Base-by-base conservation (phyloP, 495 filamentous ascomycete genomes). In the Cladorrhinum samala region DNA sequence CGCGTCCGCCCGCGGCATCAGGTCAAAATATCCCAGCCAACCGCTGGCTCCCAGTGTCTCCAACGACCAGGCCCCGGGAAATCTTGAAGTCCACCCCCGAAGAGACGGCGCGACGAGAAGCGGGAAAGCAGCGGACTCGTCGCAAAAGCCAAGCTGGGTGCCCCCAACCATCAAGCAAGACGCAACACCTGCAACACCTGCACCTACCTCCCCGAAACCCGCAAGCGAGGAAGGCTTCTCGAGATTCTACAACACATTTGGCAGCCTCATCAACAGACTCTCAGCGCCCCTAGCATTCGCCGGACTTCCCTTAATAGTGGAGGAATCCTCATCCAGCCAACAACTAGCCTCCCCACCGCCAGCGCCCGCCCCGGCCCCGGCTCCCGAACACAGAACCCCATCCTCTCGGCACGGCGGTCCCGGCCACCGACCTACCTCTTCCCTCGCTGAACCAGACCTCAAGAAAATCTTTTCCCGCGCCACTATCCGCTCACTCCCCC, bases 241-340 rank as follows among this genome's bases (percentile, higher is more conserved):
- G 27, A 78, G 83, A 49, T 98, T 97, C 62, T 98, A 95, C 70
- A 88, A 78, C 49, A 89, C 86, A 16, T 89, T 96, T 62, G 90
- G 89, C 47, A 84, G 76, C 37, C 77, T 96, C 19, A 85, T 96
- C 60, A 88, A 86, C 46, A 72, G 80, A 46, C 79, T 98, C 2
- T 94, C 92, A 4, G 89, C 90, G 0, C 90, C 90, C 11, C 75
- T 98, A 6, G 91, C 90, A 11, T 97, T 95, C 68, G 87, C 92
- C 11, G 91, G 92, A 2, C 82, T 98, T 2, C 93, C 94, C 2
- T 70, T 98, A 13, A 69, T 74, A 23, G 65, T 72, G 9, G 81
- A 88, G 16, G 78, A 82, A 42, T 54, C 75, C 7, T 27, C 63
- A 9, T n/a, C 39, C n/a, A 17, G 39, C 8, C 6, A 41, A 14